These are phyloP conservation scores for Gynochthodes officinalis DNA, from an alignment of 257 asterid genomes.

Conservation along the genomic window DNA sequence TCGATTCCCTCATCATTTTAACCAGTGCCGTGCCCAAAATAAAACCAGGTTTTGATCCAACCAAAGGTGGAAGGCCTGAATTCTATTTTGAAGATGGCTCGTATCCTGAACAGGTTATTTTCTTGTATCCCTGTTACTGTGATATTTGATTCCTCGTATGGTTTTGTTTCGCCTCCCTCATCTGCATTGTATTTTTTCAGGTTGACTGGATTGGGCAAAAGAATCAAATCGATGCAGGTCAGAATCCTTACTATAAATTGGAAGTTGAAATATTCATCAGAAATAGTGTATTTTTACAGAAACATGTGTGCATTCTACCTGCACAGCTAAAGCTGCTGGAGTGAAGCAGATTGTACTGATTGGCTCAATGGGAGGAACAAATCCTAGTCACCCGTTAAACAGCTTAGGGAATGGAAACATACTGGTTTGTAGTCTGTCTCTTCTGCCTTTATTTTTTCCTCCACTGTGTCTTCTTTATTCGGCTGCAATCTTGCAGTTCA, in stretches of 20 bases:
- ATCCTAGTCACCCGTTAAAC: conserved; percentile 69
- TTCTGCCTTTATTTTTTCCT: too few relatives aligned
- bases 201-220: conserved; percentile 96
- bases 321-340: conserved; percentile 91
- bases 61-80: conserved; percentile 83
- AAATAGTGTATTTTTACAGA: not conserved
- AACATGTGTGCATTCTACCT: conserved; percentile 13
- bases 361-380: conserved; percentile 98
- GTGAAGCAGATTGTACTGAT: conserved; percentile 91
- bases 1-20: conserved; percentile 78
- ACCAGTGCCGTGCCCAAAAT: conserved; percentile 94
- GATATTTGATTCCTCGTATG: not conserved
- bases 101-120: conserved; percentile 71
- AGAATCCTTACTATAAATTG: conserved; percentile 13
- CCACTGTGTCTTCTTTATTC: not conserved
- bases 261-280: not conserved
- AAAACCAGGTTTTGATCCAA: conserved; percentile 85
- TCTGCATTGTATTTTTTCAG: conserved; percentile 32
- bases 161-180: conserved; percentile 1
- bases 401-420: conserved; percentile 87
- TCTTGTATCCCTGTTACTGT: not conserved
- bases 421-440: conserved; percentile 48
- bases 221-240: conserved; percentile 93
- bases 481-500: not conserved
- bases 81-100: conserved; percentile 85